Evolutionary conservation across 2,329 filamentous ascomycete genomes (phyloP), one percentile per base, ranked within the genome.

Genomic region (Alternaria postmessia): DNA sequence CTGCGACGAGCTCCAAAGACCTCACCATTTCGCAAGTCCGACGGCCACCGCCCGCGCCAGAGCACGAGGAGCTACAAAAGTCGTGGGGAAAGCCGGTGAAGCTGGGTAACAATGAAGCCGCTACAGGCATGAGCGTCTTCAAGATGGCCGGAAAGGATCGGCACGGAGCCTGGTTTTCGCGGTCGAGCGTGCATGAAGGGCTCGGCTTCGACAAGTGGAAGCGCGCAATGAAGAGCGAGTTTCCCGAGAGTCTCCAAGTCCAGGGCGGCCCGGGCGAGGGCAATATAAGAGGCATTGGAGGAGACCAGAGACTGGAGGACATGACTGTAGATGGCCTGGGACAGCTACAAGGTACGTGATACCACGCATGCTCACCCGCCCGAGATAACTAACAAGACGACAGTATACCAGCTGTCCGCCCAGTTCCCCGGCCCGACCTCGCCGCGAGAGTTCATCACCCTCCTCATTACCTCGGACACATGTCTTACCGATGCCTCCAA

Each of bases 401-500:
- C 75, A 88, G 92, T 97, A 5, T 96, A 92, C 72, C 89, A 94
- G 73, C 85, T 97, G 1, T 94, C 92, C 22, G 93, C 93, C 3
- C 91, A 95, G 74, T 97, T 97, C 69, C 93, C 94, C 0, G 92
- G 92, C 0, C 94, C 94, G 4, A 95, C 92, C 0, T 88, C 93
- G 2, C 91, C 94, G 0, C 84, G 94, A 77, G 94, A 97, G 73
- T 97, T 97, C 76, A 87, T 97, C 52, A 91, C 91, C 5, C 80
- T 96, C 61, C 84, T 95, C 43, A 80, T 96, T 42, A 92, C 88
- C 22, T 92, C 89, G 9, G 80, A 82, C 14, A 75, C 77, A 43
- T 84, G 85, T 42, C 81, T 86, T 42, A 81, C 81, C 42, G 79
- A 83, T 2, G 80, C 80, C 63, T 83, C 80, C 42, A 75, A 77